Conservation (phyloP, 176 grass and related monocot genomes). For the Stipa capillata region DNA sequence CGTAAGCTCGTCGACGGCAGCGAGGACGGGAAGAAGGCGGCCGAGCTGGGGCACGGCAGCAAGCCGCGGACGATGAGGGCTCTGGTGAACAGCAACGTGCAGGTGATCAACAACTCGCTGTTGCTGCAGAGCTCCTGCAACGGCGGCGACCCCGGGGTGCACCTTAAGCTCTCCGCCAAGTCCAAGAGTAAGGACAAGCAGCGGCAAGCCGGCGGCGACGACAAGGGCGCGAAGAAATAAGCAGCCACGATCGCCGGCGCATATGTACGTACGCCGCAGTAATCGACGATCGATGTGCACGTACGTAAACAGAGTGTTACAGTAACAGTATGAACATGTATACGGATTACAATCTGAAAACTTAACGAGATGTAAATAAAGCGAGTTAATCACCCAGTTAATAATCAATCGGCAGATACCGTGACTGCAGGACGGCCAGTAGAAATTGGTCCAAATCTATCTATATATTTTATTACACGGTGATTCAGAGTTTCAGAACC, state of each 20-base stretch:
- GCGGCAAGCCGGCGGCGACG: background rate
- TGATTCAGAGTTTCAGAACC: no score
- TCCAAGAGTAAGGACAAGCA: constrained; percentile 20
- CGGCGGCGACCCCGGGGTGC: constrained; percentile 42
- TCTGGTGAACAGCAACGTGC: constrained; percentile 71
- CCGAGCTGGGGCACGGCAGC: background rate
- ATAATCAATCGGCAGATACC: no score
- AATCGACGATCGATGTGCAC: background rate
- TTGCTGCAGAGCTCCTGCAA: constrained; percentile 46
- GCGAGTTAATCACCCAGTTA: no score
- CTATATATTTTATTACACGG: no score
- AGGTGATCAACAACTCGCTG: constrained; percentile 81
- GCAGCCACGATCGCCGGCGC: background rate
- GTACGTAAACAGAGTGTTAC: no score
- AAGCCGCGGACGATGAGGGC: constrained; percentile 1
- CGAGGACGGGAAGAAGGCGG: background rate
- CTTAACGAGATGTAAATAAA: no score
- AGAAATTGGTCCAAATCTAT: no score
- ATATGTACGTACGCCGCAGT: no score
- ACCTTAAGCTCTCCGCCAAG: constrained; percentile 35
- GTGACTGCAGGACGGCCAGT: no score
- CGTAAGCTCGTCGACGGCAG: background rate
- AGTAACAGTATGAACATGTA: no score
- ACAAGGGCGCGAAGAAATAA: constrained; percentile 5
- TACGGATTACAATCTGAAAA: no score